These are phyloP conservation scores for Colletotrichum tropicale DNA, from an alignment of 2,329 filamentous ascomycete genomes.

Conservation along the genomic window DNA sequence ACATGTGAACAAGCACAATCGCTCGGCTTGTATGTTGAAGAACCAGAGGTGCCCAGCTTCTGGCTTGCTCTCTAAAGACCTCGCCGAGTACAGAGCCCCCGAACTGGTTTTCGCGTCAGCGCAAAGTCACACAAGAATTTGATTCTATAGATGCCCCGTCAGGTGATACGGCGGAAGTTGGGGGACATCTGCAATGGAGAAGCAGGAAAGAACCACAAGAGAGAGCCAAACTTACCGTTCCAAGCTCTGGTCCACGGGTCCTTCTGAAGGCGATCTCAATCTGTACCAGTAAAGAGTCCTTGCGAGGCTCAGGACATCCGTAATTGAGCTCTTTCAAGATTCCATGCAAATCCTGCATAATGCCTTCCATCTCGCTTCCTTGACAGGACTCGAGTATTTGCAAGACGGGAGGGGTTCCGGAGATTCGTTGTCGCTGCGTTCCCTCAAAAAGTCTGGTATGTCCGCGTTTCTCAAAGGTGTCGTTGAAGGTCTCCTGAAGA, in stretches of 20 bases:
- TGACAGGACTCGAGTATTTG: not conserved
- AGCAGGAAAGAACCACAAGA: not conserved
- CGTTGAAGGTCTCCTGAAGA: constrained; percentile 40
- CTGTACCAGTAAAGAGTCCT: constrained; percentile 37
- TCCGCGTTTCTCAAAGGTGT: constrained; percentile 25
- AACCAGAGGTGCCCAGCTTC: constrained; percentile 56
- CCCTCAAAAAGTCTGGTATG: constrained; percentile 22
- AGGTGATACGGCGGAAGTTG: no score
- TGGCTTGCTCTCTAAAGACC: constrained; percentile 57
- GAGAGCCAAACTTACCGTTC: constrained; percentile 40
- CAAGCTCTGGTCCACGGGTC: constrained; percentile 59
- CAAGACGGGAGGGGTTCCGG: not conserved
- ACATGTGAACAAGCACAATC: constrained; percentile 56
- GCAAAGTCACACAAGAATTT: no score
- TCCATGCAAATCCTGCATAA: constrained; percentile 10
- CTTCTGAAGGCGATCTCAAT: constrained; percentile 32
- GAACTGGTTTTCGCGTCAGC: constrained; percentile 30
- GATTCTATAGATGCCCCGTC: no score
- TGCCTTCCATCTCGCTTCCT: not conserved
- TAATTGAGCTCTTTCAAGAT: constrained; percentile 1
- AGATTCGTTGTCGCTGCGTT: not conserved
- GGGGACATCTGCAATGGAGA: not conserved
- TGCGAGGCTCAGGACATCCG: constrained; percentile 7
- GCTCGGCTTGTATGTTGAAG: constrained; percentile 54
- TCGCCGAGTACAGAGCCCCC: constrained; percentile 42